Base-by-base conservation (phyloP, 73 alveolate species). In the Paramecium sexaurelia region DNA sequence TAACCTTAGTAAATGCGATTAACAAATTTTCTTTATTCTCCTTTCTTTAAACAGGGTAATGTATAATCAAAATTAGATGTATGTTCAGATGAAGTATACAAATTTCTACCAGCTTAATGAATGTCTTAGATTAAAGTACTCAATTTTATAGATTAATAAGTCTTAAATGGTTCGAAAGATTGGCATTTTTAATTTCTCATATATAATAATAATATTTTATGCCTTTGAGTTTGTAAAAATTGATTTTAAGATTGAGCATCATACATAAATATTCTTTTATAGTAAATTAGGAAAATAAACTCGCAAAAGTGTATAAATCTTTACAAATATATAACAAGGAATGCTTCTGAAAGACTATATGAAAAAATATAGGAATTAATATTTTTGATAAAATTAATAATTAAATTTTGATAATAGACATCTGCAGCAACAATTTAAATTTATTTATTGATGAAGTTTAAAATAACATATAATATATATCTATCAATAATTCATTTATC, bases 101-200 rank as follows among this genome's bases (percentile, higher is more conserved):
- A 29, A 61, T 26, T 26, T 29, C 83, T 26, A 26, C 83, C 83
- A 61, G 83, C 83, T 61, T 61, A 61, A 61, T 61, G 83, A 29
- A 61, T 61, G 83, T 61, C 43, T 29, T 61, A 32, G 83, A 61
- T 32, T 29, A 61, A 32, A 61, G 83, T 61, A 29, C 83, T 61
- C 43, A 61, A 61, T 61, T 61, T 61, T 11, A 61, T 61, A 61
- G 83, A 61, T 61, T 61, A 61, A 61, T 61, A 61, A 61, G 83
- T 61, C 43, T 61, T 26, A 13, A 61, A 29, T 29, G 83, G 83
- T 61, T 61, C 83, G 39, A 29, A 61, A 32, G 83, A 32, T 29
- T 22, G 3, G 83, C 26, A 29, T 26, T 61, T 61, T 61, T 61
- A 26, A 32, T 32, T 32, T 61, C 43, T 61, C 83, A 61, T 61